phyloP scores from a whole-genome alignment of 306 rosid genomes.

The apple (Malus domestica) region ASM211411v1 NC_041794.1:33395001-33395500 shows the following conservation, averaged over 20 bases:
- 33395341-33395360: constrained; percentile 43
- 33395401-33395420: constrained; percentile 76
- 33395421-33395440: constrained; percentile 87
- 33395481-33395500: constrained; percentile 5
- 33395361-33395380: constrained; percentile 89
- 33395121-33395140: constrained; percentile 19
- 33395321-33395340: constrained; percentile 49
- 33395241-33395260: constrained; percentile 31
- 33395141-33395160: constrained; percentile 27
- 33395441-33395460: constrained; percentile 86
- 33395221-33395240: constrained; percentile 32
- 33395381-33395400: constrained; percentile 77
- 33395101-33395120: constrained; percentile 19
- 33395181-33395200: constrained; percentile 25
- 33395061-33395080: constrained; percentile 14
- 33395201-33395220: constrained; percentile 21
- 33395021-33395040: constrained; percentile 28
- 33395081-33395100: constrained; percentile 26
- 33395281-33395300: constrained; percentile 22
- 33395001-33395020: constrained; percentile 13
- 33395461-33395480: constrained; percentile 28
- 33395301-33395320: constrained; percentile 60
- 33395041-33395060: constrained; percentile 14
- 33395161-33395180: constrained; percentile 26
- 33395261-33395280: constrained; percentile 21